These are phyloP conservation scores for Phaeosphaeria sp. DNA, from an alignment of 2,329 filamentous ascomycete species.

Conservation along the genomic window DNA sequence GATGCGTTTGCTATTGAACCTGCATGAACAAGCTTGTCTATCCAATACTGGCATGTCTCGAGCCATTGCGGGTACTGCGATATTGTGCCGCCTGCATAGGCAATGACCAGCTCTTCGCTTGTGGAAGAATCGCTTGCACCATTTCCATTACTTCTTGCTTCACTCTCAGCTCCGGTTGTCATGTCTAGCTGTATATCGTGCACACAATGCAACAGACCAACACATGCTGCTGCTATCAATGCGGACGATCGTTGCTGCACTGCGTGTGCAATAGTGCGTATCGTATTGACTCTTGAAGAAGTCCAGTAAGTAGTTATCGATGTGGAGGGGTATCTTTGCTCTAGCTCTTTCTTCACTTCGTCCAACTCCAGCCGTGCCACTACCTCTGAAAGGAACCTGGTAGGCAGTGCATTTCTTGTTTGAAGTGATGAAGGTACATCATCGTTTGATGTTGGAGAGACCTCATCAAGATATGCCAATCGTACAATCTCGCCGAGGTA, in stretches of 20 bases:
- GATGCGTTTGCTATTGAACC: slow-evolving; percentile 43
- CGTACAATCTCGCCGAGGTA: slow-evolving; percentile 80
- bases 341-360: slow-evolving; percentile 50
- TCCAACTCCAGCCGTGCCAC: slow-evolving; percentile 54
- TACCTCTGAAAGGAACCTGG: slow-evolving; percentile 74
- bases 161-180: slow-evolving; percentile 1
- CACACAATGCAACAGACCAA: slow-evolving; percentile 72
- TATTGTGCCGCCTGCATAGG: slow-evolving; percentile 82
- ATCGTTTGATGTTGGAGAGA: slow-evolving; percentile 33
- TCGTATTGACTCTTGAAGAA: slow-evolving; percentile 61
- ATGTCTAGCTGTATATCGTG: slow-evolving; percentile 64
- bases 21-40: slow-evolving; percentile 63
- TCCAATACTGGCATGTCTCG: slow-evolving; percentile 70
- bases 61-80: slow-evolving; percentile 79
- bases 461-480: slow-evolving; percentile 71
- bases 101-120: slow-evolving; percentile 71
- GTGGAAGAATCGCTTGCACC: slow-evolving; percentile 23
- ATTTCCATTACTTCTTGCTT: slow-evolving; percentile 23
- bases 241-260: slow-evolving; percentile 76
- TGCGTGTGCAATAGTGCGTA: slow-evolving; percentile 71
- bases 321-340: slow-evolving; percentile 61
- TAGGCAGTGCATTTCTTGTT: slow-evolving; percentile 69
- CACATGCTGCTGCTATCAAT: slow-evolving; percentile 73
- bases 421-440: slow-evolving; percentile 62
- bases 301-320: slow-evolving; percentile 62